These are phyloP conservation scores for Nephromyces sp. DNA, from an alignment of 169 alveolate genomes.

Conservation along the genomic window DNA sequence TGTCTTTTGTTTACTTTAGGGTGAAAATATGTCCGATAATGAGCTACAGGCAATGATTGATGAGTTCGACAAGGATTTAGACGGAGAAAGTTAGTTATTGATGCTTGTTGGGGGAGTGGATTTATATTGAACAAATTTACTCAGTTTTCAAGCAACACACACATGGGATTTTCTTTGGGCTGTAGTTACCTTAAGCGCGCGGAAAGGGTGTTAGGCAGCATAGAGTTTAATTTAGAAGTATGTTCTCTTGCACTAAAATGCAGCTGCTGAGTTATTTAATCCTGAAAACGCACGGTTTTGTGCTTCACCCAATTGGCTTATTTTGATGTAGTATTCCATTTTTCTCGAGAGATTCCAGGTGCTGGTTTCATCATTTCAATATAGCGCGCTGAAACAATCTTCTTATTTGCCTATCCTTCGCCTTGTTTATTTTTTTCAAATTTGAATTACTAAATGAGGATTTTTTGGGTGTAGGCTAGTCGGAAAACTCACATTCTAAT, in stretches of 20 bases:
- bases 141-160: background rate
- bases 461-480: background rate
- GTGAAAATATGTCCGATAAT: conserved; percentile 90
- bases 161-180: background rate
- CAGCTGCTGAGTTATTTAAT: no score
- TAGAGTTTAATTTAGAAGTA: no score
- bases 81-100: conserved; percentile 81
- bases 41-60: conserved; percentile 95
- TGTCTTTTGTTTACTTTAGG: conserved; percentile 41
- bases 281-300: no score
- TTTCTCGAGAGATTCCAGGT: no score
- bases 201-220: no score
- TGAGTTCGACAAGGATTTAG: conserved; percentile 92
- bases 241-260: no score
- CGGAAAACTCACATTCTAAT: background rate
- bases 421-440: background rate
- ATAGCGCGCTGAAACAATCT: background rate
- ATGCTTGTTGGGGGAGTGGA: no score
- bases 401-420: background rate
- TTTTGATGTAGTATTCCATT: no score
- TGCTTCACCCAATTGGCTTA: no score
- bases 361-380: background rate
- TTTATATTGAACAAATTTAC: no score
- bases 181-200: background rate
- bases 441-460: background rate